These are phyloP conservation scores for Chlorella ohadii DNA, from an alignment of 139 green algal species.

Conservation along the genomic window DNA sequence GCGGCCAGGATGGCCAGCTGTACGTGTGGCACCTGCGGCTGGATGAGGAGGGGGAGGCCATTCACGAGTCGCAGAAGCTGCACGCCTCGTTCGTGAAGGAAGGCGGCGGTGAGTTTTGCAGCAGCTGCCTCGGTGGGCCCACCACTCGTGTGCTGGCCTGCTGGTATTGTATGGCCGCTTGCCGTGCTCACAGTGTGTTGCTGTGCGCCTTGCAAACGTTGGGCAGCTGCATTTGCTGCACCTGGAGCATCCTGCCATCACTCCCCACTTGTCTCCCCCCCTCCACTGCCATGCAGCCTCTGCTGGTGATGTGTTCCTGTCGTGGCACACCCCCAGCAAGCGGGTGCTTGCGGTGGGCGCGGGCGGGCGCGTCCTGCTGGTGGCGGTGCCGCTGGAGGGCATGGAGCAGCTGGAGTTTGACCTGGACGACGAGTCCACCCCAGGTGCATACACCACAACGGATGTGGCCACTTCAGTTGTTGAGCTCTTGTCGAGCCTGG, in stretches of 20 bases:
- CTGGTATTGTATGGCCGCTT: slow-evolving; percentile 27
- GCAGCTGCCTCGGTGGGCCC: neutral
- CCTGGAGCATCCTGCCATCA: neutral
- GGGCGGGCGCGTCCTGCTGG: slow-evolving; percentile 42
- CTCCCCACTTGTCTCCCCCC: neutral
- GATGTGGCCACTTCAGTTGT: no score
- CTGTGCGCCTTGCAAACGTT: no score
- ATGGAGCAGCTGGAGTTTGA: slow-evolving; percentile 18
- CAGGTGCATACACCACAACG: slow-evolving; percentile 15
- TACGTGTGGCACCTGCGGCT: slow-evolving; percentile 61
- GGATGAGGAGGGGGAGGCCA: slow-evolving; percentile 28
- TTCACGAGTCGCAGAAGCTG: slow-evolving; percentile 49
- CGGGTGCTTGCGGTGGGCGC: slow-evolving; percentile 59
- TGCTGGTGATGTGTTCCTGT: slow-evolving; percentile 13
- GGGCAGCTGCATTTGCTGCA: no score
- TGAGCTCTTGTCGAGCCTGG: no score
- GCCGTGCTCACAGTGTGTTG: neutral
- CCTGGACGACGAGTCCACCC: neutral
- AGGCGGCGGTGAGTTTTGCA: neutral
- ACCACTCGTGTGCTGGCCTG: no score
- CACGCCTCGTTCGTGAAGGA: slow-evolving; percentile 18
- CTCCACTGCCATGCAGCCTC: neutral
- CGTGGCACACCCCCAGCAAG: slow-evolving; percentile 31
- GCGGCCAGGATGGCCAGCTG: slow-evolving; percentile 48
- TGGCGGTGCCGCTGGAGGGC: slow-evolving; percentile 23